Conservation (phyloP, 179 eudicot species). For the Beta corolliflora region DNA sequence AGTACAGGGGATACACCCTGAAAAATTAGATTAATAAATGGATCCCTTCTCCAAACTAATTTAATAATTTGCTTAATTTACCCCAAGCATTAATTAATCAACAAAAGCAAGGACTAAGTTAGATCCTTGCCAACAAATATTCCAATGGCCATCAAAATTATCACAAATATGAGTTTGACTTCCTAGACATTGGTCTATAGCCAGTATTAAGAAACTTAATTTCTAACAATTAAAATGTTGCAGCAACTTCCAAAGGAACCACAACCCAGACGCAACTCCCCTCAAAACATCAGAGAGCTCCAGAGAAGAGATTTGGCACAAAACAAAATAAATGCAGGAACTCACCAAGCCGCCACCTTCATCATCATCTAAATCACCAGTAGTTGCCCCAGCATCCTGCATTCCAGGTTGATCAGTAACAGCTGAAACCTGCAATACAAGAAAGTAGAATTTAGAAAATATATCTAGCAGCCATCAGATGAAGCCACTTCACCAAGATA, state of each 20-base stretch:
- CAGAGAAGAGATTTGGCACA: neutral
- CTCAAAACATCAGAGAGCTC: neutral
- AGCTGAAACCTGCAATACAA: slow-evolving; percentile 68
- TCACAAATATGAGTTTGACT: neutral
- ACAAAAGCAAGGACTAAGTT: neutral
- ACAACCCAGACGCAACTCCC: neutral
- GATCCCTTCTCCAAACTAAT: too few species aligned
- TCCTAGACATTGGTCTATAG: neutral
- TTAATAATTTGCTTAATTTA: too few species aligned
- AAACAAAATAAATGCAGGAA: slow-evolving; percentile 8
- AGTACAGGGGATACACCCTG: too few species aligned
- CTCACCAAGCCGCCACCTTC: slow-evolving; percentile 95
- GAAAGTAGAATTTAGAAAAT: slow-evolving; percentile 1
- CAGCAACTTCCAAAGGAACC: slow-evolving; percentile 8
- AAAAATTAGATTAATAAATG: too few species aligned
- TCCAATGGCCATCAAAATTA: too few species aligned
- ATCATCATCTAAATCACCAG: slow-evolving; percentile 91
- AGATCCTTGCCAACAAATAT: neutral
- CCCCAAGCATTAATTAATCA: neutral
- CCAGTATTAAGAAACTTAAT: neutral
- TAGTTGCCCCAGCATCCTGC: slow-evolving; percentile 69
- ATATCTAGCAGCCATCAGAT: neutral
- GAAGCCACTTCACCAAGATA: neutral
- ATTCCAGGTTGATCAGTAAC: slow-evolving; percentile 76
- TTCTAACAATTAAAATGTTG: neutral